Evolutionary conservation across 169 alveolate species (phyloP).

Genomic region (Eimeria acervulina): DNA sequence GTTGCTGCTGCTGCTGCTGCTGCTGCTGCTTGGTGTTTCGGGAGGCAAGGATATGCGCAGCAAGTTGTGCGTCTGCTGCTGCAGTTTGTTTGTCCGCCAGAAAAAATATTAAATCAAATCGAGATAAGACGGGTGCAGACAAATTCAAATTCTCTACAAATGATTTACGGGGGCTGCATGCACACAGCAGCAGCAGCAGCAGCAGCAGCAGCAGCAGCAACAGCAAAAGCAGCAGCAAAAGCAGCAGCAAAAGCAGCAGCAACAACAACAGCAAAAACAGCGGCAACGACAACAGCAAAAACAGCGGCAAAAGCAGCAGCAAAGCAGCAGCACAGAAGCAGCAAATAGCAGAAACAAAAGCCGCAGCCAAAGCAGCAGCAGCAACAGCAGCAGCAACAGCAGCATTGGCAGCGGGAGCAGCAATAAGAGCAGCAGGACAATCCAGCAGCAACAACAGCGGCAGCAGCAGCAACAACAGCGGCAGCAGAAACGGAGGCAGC

Average conservation of each 20-base stretch:
- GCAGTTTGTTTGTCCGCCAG: constrained; percentile 9
- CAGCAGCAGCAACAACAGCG: not conserved
- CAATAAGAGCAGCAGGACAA: not conserved
- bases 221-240: not conserved
- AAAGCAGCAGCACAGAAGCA: not conserved
- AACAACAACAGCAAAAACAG: not conserved
- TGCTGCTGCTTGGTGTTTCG: too few relatives aligned
- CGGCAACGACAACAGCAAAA: too few relatives aligned
- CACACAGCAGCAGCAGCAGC: constrained; percentile 10
- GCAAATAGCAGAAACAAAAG: too few relatives aligned
- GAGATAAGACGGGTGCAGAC: constrained; percentile 7
- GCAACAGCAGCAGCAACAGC: not conserved
- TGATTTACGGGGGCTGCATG: not conserved
- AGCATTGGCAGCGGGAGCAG: not conserved
- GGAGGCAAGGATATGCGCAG: not conserved
- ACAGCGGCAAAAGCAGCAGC: not conserved
- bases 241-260: not conserved
- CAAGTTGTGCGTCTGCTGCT: constrained; percentile 6
- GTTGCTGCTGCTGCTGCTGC: not conserved
- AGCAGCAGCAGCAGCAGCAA: not conserved
- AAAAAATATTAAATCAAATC: not conserved
- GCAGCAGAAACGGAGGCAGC: not conserved
- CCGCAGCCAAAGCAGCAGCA: not conserved
- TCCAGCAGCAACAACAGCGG: not conserved
- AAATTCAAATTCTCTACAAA: not conserved